Base-by-base conservation (phyloP, 1,139 yeast species). In the Debaryomycetaceae sp. region DNA sequence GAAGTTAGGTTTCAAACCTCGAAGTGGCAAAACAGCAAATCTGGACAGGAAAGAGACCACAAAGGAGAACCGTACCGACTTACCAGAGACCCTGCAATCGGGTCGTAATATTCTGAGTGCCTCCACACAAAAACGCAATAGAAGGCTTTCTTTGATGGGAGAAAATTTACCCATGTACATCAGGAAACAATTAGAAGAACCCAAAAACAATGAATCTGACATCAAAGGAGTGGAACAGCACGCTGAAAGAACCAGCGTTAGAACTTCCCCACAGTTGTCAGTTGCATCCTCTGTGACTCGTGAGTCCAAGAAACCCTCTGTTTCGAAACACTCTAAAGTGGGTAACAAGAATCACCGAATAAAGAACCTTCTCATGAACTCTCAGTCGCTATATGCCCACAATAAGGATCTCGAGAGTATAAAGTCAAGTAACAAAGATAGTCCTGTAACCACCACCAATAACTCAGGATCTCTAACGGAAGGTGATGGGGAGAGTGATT, bases 151-250 rank as follows among this genome's bases (percentile, higher is more conserved):
- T 3, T 47, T 71, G 36, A 74, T 72, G 14, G 75, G 70, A 1
- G 74, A 69, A 42, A 61, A 56, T 36, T 55, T 73, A n/a, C 78
- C 78, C 1, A 40, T 49, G 8, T 73, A 73, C 48, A 72, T 73
- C 20, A 57, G 60, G 39, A 58, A 65, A 14, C 77, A 72, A 52
- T 47, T 71, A 34, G 47, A 46, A 24, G 38, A 24, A 22, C 38
- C 24, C 5, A 33, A 13, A 11, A 17, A 8, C 7, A 41, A 27
- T 13, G 35, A 29, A 13, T 34, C 37, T 8, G 37, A 8, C 8
- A 34, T 20, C 31, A 11, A 7, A 11, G 11, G 31, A 27, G 31
- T 8, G 11, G 11, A 11, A 7, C 8, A 8, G 31, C 11, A 27
- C 11, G 31, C 3, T 8, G 11, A 11, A 27, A 27, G 11, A 4